Evolutionary conservation across 2,329 filamentous ascomycete species (phyloP).

Genomic region (Colletotrichum higginsianum): DNA sequence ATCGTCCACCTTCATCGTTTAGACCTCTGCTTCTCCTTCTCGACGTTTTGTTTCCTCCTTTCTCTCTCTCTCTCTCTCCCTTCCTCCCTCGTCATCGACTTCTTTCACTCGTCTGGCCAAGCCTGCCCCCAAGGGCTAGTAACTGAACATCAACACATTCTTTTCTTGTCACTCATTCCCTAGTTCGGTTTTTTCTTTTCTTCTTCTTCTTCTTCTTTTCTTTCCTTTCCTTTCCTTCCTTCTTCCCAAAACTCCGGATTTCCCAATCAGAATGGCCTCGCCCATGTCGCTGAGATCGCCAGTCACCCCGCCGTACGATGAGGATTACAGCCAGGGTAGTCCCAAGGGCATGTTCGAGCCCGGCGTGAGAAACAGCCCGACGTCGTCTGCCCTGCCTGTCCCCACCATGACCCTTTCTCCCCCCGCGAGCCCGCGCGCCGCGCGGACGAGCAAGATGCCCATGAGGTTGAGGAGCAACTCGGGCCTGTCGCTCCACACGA

Average conservation of each 20-base stretch:
- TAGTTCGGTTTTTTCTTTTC: not conserved
- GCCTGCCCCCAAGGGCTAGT: constrained; percentile 17
- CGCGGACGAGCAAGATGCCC: constrained; percentile 45
- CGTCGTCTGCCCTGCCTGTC: constrained; percentile 9
- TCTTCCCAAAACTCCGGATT: too few relatives aligned
- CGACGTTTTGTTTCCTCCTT: not conserved
- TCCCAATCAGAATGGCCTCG: constrained; percentile 17
- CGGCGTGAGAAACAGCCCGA: constrained; percentile 7
- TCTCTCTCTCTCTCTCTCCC: too few relatives aligned
- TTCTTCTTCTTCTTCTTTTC: constrained; percentile 13
- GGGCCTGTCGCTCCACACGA: constrained; percentile 61
- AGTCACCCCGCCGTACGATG: constrained; percentile 38
- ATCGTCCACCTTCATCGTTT: not conserved
- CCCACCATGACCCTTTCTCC: constrained; percentile 45
- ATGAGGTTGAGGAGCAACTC: constrained; percentile 61
- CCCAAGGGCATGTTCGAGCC: constrained; percentile 11
- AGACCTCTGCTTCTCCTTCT: constrained; percentile 9
- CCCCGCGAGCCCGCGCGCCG: constrained; percentile 44
- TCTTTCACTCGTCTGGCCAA: not conserved
- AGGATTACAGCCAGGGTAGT: constrained; percentile 15
- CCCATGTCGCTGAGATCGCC: constrained; percentile 31
- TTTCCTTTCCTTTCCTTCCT: not conserved
- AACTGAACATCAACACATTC: constrained; percentile 3
- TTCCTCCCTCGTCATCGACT: too few relatives aligned
- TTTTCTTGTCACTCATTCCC: constrained; percentile 29